Percentiles rank a stretch among this genome's conserved stretches.
Conservation (phyloP, 2,329 filamentous ascomycete species). For the Phaeoacremonium minimum region DNA sequence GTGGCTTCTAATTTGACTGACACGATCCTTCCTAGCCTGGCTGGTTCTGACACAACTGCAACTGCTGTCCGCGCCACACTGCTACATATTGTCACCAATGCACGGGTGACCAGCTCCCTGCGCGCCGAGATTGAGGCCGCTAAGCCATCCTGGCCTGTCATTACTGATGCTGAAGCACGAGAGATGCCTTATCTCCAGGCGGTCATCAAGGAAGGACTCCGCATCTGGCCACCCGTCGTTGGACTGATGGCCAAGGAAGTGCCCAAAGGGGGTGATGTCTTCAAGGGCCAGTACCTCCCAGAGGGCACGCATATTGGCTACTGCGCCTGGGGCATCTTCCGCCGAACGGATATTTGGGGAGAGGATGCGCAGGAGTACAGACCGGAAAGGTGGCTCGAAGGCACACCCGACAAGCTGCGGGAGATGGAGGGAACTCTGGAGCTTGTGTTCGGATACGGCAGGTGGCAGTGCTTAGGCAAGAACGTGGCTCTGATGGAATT, state of each 20-base stretch:
- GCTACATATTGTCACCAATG: slow-evolving; percentile 38
- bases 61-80: slow-evolving; percentile 39
- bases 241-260: slow-evolving; percentile 15
- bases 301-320: slow-evolving; percentile 25
- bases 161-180: slow-evolving; percentile 14
- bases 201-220: slow-evolving; percentile 26
- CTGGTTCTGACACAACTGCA: slow-evolving; percentile 46
- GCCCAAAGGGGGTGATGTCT: slow-evolving; percentile 17
- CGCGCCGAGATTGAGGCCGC: slow-evolving; percentile 27
- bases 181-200: slow-evolving; percentile 25
- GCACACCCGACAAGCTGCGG: slow-evolving; percentile 16
- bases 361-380: slow-evolving; percentile 27
- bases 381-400: slow-evolving; percentile 36
- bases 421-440: slow-evolving; percentile 26
- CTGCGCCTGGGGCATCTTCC: slow-evolving; percentile 23
- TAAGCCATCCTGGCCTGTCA: slow-evolving; percentile 24
- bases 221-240: slow-evolving; percentile 22
- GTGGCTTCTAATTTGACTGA: no score
- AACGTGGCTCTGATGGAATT: slow-evolving; percentile 33
- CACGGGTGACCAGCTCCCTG: slow-evolving; percentile 31
- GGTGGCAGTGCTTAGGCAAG: slow-evolving; percentile 32
- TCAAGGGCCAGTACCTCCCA: slow-evolving; percentile 24
- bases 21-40: no score
- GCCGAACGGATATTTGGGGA: slow-evolving; percentile 20
- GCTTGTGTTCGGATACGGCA: slow-evolving; percentile 30